Conservation (phyloP, 257 asterid genomes). For the Nicotiana knightiana region DNA sequence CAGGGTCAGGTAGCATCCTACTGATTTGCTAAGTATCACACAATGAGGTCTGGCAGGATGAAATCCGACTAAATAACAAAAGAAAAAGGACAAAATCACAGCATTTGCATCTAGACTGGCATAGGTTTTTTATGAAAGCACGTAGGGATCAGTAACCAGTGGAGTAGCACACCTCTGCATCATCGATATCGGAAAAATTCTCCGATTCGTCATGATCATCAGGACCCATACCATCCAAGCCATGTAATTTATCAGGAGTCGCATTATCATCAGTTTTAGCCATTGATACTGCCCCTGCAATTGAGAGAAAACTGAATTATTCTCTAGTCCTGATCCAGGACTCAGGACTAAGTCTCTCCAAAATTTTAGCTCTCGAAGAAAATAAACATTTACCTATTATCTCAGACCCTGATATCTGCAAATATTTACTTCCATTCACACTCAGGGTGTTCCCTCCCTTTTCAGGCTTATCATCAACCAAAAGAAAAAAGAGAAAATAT, state of each 20-base stretch:
- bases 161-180: conserved; percentile 47
- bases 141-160: background rate
- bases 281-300: conserved; percentile 34
- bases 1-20: conserved; percentile 6
- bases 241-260: conserved; percentile 20
- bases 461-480: conserved; percentile 24
- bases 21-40: background rate
- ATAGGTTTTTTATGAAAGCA: background rate
- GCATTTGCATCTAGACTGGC: background rate
- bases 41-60: background rate
- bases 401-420: conserved; percentile 25
- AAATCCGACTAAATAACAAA: background rate
- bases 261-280: conserved; percentile 19
- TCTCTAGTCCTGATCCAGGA: background rate
- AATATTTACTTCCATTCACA: conserved; percentile 21
- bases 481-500: conserved; percentile 11
- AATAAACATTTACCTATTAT: conserved; percentile 27
- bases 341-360: background rate
- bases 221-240: conserved; percentile 25
- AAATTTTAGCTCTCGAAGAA: background rate
- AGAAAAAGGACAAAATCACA: background rate
- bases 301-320: background rate
- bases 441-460: conserved; percentile 23
- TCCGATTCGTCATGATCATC: conserved; percentile 48
- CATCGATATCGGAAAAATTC: conserved; percentile 78